Evolutionary conservation across 2,329 filamentous ascomycete species (phyloP).

Genomic region (Dichotomopilus funicola): DNA sequence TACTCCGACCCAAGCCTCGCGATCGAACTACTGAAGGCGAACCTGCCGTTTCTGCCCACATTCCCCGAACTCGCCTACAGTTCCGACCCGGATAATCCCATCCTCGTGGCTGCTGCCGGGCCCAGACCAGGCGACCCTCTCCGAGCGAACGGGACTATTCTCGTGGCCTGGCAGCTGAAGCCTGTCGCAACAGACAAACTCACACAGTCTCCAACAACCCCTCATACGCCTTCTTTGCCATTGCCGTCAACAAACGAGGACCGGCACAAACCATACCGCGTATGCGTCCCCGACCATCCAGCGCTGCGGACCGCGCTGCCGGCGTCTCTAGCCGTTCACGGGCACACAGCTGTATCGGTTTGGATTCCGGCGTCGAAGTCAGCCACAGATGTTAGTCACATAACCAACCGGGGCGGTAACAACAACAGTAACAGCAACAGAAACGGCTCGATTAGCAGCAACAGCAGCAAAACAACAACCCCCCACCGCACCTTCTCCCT

Average conservation of each 20-base stretch:
- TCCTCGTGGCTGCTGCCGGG: constrained; percentile 23
- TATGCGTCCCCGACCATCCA: constrained; percentile 19
- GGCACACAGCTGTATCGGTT: constrained; percentile 20
- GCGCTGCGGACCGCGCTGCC: constrained; percentile 21
- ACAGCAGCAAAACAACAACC: neutral
- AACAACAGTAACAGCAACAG: too few relatives aligned
- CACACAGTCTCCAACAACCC: constrained; percentile 2
- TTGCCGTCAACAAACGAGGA: constrained; percentile 12
- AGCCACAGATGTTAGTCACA: neutral
- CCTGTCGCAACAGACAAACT: constrained; percentile 17
- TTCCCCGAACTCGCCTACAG: constrained; percentile 33
- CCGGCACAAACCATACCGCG: constrained; percentile 21
- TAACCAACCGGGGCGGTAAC: neutral
- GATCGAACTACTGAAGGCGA: constrained; percentile 32
- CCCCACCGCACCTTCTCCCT: neutral
- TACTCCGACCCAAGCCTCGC: constrained; percentile 29
- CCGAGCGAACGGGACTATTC: constrained; percentile 14
- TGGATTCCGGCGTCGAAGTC: constrained; percentile 21
- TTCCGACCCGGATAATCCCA: constrained; percentile 12
- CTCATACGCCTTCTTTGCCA: constrained; percentile 9
- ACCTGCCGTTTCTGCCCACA: constrained; percentile 33
- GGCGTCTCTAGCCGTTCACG: constrained; percentile 17
- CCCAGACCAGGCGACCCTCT: constrained; percentile 21
- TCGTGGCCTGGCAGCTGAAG: constrained; percentile 25
- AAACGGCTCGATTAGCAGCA: neutral